A percentile compares a stretch with the other conserved stretches of the same genome.
These are phyloP conservation scores for Physcia stellaris DNA, from an alignment of 495 filamentous ascomycete genomes.

Conservation along the genomic window DNA sequence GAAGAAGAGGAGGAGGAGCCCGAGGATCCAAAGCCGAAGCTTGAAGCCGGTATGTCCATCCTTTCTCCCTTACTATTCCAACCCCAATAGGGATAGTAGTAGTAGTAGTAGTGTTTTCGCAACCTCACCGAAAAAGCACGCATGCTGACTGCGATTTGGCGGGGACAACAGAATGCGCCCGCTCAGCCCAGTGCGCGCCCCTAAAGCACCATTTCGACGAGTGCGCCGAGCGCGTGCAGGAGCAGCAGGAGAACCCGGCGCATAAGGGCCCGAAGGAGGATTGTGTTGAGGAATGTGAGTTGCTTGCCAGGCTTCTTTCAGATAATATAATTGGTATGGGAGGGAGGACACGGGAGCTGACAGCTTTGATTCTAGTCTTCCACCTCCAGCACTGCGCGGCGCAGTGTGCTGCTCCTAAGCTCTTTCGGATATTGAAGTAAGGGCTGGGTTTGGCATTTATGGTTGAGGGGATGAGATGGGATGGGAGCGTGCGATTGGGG, in stretches of 20 bases:
- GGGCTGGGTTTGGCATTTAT: background rate
- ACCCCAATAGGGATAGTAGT: background rate
- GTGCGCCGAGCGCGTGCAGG: constrained; percentile 85
- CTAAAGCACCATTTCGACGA: constrained; percentile 97
- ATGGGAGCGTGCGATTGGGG: too few species aligned
- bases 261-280: constrained; percentile 64
- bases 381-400: constrained; percentile 90
- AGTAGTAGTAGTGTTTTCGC: background rate
- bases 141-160: background rate
- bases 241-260: constrained; percentile 49
- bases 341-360: background rate
- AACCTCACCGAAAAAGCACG: background rate
- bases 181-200: constrained; percentile 69
- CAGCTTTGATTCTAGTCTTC: constrained; percentile 56
- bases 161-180: constrained; percentile 57
- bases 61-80: too few species aligned
- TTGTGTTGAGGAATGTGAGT: constrained; percentile 98
- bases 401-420: constrained; percentile 86
- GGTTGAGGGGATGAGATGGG: too few species aligned
- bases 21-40: constrained; percentile 71
- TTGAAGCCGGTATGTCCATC: constrained; percentile 72
- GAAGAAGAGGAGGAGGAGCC: constrained; percentile 88
- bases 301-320: background rate
- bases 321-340: background rate
- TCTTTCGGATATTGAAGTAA: constrained; percentile 85